Conservation (phyloP, 805 yeast species). For the Metschnikowia anglica region DNA sequence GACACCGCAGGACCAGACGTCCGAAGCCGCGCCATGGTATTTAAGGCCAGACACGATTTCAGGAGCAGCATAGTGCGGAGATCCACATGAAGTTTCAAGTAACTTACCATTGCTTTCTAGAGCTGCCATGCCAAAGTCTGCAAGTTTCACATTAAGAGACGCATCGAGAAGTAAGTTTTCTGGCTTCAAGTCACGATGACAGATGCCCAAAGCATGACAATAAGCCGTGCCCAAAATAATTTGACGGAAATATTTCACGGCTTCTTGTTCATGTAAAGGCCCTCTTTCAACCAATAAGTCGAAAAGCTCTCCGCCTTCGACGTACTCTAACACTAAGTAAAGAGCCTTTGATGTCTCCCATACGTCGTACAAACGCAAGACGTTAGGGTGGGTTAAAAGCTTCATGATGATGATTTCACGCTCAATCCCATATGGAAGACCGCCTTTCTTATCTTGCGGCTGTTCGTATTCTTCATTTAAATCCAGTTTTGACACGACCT, state of each 20-base stretch:
- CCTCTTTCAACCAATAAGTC: conserved; percentile 72
- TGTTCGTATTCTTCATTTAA: conserved; percentile 38
- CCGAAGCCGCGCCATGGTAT: conserved; percentile 83
- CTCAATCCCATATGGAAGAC: conserved; percentile 92
- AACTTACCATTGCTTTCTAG: conserved; percentile 68
- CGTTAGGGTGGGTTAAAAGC: conserved; percentile 88
- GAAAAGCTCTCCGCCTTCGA: conserved; percentile 85
- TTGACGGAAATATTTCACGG: conserved; percentile 74
- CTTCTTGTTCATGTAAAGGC: conserved; percentile 68
- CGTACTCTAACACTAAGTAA: conserved; percentile 75
- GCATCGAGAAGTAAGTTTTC: conserved; percentile 72
- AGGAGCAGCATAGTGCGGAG: conserved; percentile 88
- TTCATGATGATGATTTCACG: conserved; percentile 98
- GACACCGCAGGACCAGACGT: conserved; percentile 88
- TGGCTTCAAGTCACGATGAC: conserved; percentile 82
- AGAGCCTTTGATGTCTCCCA: conserved; percentile 96
- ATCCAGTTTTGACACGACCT: conserved; percentile 71
- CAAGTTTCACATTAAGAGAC: conserved; percentile 67
- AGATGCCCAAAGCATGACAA: conserved; percentile 75
- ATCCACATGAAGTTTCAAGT: conserved; percentile 80
- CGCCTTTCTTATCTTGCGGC: conserved; percentile 30
- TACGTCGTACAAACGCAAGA: conserved; percentile 90
- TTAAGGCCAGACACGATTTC: conserved; percentile 77
- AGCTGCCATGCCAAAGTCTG: conserved; percentile 91
- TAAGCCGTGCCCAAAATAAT: conserved; percentile 76